Conservation (phyloP, 2,329 filamentous ascomycete genomes). For the Aspergillus sp. region DNA sequence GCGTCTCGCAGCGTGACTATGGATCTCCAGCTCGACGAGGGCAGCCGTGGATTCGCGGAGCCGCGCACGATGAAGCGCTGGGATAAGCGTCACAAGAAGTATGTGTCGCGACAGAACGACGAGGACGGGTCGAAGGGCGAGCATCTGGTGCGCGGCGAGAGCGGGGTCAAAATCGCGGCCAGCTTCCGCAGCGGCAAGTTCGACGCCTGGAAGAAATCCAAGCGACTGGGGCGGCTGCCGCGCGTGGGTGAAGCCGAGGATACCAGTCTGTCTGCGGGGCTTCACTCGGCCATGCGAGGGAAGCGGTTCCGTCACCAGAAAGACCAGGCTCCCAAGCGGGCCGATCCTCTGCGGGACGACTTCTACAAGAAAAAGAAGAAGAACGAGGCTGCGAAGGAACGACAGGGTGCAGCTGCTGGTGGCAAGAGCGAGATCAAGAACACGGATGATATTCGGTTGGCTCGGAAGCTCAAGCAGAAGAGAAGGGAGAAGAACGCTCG, state of each 20-base stretch:
- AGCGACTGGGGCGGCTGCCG: constrained; percentile 76
- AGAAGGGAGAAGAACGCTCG: constrained; percentile 84
- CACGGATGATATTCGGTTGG: constrained; percentile 80
- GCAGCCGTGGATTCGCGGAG: constrained; percentile 71
- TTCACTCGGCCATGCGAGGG: constrained; percentile 42
- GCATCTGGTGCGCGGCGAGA: constrained; percentile 81
- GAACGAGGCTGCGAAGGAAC: constrained; percentile 82
- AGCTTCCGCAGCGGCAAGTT: constrained; percentile 91
- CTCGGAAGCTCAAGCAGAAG: constrained; percentile 72
- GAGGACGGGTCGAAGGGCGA: constrained; percentile 82
- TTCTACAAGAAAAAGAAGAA: constrained; percentile 89
- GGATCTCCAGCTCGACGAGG: constrained; percentile 90
- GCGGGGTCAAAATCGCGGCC: constrained; percentile 92
- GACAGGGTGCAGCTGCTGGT: constrained; percentile 47
- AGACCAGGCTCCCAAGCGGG: constrained; percentile 85
- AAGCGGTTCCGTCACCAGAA: constrained; percentile 80
- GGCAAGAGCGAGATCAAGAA: constrained; percentile 80
- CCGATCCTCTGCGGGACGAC: constrained; percentile 89
- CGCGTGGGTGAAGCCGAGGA: constrained; percentile 78
- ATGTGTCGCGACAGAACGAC: constrained; percentile 87
- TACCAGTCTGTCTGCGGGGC: constrained; percentile 32
- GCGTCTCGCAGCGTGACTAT: constrained; percentile 85
- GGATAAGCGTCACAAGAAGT: constrained; percentile 97
- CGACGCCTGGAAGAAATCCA: constrained; percentile 84
- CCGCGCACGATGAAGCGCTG: constrained; percentile 79